Percentiles rank a stretch among this genome's conserved stretches.
These are phyloP conservation scores for Ostreobium quekettii DNA, from an alignment of 139 green algal genomes.

Conservation along the genomic window DNA sequence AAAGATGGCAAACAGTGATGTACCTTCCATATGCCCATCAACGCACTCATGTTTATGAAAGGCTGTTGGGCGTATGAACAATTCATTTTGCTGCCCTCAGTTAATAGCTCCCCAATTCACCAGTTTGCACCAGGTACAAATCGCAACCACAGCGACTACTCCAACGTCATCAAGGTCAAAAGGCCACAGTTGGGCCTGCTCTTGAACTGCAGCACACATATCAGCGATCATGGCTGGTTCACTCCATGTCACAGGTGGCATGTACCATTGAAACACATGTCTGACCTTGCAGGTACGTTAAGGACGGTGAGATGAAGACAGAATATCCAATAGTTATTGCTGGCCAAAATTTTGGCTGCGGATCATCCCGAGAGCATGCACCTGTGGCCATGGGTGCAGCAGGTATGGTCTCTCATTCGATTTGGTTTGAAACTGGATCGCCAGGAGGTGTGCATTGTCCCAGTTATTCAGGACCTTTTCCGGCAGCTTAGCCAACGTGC, in stretches of 20 bases:
- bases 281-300: constrained; percentile 44
- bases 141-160: no score
- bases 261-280: neutral
- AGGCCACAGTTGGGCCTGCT: neutral
- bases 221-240: neutral
- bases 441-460: neutral
- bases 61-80: no score
- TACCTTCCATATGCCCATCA: no score
- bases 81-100: no score
- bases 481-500: no score
- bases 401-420: constrained; percentile 29
- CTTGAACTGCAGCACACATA: neutral
- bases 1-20: no score
- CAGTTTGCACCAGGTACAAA: no score
- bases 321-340: constrained; percentile 86
- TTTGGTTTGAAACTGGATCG: neutral
- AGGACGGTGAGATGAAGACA: constrained; percentile 81
- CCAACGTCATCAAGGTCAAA: neutral
- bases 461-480: no score
- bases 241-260: neutral
- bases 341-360: constrained; percentile 91
- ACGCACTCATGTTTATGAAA: no score
- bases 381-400: constrained; percentile 80
- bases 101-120: no score
- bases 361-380: constrained; percentile 85